Evolutionary conservation across 1,284 basidiomycete genomes (phyloP).

Genomic region (Moesziomyces aphidis): DNA sequence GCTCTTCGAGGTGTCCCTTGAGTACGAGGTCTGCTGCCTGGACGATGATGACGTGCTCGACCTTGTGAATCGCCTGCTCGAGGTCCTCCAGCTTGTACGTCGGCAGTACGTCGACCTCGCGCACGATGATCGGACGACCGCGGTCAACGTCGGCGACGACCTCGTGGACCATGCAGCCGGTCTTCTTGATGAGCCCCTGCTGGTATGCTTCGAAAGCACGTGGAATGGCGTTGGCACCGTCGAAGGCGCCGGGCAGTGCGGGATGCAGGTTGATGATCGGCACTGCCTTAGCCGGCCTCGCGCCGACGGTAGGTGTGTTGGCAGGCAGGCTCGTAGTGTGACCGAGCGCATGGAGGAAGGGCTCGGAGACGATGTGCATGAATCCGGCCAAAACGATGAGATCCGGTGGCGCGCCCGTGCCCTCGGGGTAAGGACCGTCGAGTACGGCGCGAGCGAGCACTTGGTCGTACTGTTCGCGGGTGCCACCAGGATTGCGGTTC

Average conservation of each 20-base stretch:
- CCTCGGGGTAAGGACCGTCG: slow-evolving; percentile 36
- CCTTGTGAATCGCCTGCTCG: slow-evolving; percentile 81
- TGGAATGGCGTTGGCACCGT: slow-evolving; percentile 89
- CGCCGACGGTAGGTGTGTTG: slow-evolving; percentile 35
- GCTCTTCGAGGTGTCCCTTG: slow-evolving; percentile 36
- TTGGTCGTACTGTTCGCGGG: slow-evolving; percentile 85
- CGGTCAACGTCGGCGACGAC: slow-evolving; percentile 94
- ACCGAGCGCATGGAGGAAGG: slow-evolving; percentile 69
- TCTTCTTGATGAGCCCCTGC: slow-evolving; percentile 72
- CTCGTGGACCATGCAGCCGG: slow-evolving; percentile 93
- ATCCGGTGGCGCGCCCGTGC: slow-evolving; percentile 73
- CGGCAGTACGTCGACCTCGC: slow-evolving; percentile 79
- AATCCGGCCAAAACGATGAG: slow-evolving; percentile 93
- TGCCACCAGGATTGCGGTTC: slow-evolving; percentile 76
- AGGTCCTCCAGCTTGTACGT: slow-evolving; percentile 80
- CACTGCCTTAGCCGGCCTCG: slow-evolving; percentile 71
- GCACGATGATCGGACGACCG: slow-evolving; percentile 86
- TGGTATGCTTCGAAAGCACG: slow-evolving; percentile 90
- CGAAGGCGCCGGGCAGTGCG: slow-evolving; percentile 92
- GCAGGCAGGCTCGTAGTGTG: slow-evolving; percentile 50
- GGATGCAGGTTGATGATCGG: slow-evolving; percentile 97
- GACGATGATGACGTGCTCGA: slow-evolving; percentile 93
- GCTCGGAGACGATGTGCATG: slow-evolving; percentile 87
- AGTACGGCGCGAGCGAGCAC: slow-evolving; percentile 83
- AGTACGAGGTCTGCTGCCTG: slow-evolving; percentile 69